Evolutionary conservation across 371 early-diverging fungal species (phyloP).

Genomic region (Mucor ambiguus): DNA sequence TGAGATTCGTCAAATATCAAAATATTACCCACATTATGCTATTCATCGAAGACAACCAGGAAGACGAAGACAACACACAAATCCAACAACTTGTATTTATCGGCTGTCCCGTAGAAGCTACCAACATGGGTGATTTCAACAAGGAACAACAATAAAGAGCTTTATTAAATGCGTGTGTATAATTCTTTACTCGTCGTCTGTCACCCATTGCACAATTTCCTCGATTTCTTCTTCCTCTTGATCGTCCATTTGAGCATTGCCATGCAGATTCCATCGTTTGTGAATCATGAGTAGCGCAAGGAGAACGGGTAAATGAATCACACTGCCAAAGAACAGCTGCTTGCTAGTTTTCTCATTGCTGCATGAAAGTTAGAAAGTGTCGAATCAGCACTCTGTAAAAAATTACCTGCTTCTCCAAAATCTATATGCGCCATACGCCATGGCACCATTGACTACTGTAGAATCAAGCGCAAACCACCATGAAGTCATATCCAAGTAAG

Average conservation of each 20-base stretch:
- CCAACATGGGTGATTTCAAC: constrained; percentile 53
- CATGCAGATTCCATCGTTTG: constrained; percentile 49
- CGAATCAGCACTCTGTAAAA: neutral
- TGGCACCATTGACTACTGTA: constrained; percentile 70
- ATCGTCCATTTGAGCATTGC: neutral
- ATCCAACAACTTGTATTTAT: constrained; percentile 79
- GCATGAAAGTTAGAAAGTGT: neutral
- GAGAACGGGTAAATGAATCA: constrained; percentile 86
- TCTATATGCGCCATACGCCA: constrained; percentile 68
- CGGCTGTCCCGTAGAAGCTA: constrained; percentile 47
- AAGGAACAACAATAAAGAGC: constrained; percentile 40
- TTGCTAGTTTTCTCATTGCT: constrained; percentile 80
- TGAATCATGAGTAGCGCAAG: constrained; percentile 82
- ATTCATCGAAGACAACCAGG: constrained; percentile 83
- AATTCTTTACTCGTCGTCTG: constrained; percentile 16
- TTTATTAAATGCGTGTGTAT: neutral
- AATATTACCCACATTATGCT: constrained; percentile 72
- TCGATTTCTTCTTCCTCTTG: constrained; percentile 22
- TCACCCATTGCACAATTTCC: constrained; percentile 28
- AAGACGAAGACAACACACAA: constrained; percentile 80
- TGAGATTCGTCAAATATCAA: constrained; percentile 95
- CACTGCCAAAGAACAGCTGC: constrained; percentile 88
- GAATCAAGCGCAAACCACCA: constrained; percentile 83
- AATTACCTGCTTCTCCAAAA: constrained; percentile 72
- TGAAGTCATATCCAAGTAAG: constrained; percentile 76